phyloP scores from a whole-genome alignment of 2,329 filamentous ascomycete species.

The Coleophoma cylindrospora region DNA sequence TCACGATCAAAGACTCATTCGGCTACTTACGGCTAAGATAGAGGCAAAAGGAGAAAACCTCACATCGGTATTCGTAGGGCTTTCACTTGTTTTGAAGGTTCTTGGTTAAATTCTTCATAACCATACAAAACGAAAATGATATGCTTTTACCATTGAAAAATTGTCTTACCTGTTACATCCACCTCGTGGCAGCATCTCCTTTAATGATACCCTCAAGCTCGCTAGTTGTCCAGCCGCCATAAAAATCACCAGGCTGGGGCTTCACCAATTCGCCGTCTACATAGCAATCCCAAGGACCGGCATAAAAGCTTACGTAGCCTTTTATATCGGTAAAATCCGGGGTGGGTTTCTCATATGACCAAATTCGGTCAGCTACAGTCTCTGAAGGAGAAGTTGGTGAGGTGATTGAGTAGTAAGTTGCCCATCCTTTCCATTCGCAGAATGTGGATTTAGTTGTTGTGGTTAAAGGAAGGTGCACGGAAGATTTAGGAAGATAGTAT shows the following conservation, averaged over 20 bases:
- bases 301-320: constrained; percentile 54
- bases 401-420: constrained; percentile 50
- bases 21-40: too few relatives aligned
- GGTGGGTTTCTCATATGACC: constrained; percentile 54
- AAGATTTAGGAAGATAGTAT: constrained; percentile 53
- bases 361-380: constrained; percentile 45
- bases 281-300: constrained; percentile 56
- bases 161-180: not conserved
- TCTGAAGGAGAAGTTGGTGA: constrained; percentile 30
- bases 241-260: constrained; percentile 57
- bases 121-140: too few relatives aligned
- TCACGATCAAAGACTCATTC: too few relatives aligned
- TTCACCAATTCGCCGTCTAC: constrained; percentile 56
- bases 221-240: constrained; percentile 59
- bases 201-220: constrained; percentile 50
- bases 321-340: constrained; percentile 45
- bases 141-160: too few relatives aligned
- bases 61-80: too few relatives aligned
- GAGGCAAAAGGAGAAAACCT: too few relatives aligned
- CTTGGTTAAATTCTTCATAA: too few relatives aligned
- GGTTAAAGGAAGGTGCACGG: constrained; percentile 40
- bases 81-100: too few relatives aligned
- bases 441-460: constrained; percentile 39
- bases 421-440: constrained; percentile 58
- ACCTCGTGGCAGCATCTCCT: constrained; percentile 27